Evolutionary conservation across 2,329 filamentous ascomycete species (phyloP).

Genomic region (Colletotrichum euphorbiae): DNA sequence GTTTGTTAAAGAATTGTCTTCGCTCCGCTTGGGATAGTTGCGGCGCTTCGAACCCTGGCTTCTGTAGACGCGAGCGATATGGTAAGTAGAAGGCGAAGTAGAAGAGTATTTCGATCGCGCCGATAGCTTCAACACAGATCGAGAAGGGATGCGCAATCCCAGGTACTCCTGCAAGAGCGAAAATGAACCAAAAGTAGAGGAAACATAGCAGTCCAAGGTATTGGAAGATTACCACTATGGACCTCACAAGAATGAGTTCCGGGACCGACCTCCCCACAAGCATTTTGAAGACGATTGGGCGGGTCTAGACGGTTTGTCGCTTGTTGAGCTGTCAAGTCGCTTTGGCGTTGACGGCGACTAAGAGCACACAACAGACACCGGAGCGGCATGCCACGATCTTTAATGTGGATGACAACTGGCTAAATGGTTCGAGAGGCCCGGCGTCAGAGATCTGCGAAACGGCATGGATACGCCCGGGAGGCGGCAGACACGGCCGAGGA

Average conservation of each 20-base stretch:
- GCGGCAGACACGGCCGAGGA: constrained; percentile 13
- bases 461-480: constrained; percentile 22
- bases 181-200: constrained; percentile 41
- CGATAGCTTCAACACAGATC: constrained; percentile 42
- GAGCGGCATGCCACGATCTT: constrained; percentile 14
- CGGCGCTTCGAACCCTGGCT: constrained; percentile 54
- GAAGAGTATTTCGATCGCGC: constrained; percentile 55
- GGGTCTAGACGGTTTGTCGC: background rate
- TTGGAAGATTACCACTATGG: constrained; percentile 32
- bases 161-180: constrained; percentile 40
- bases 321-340: background rate
- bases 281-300: constrained; percentile 1
- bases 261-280: constrained; percentile 34
- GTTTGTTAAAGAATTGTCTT: constrained; percentile 66
- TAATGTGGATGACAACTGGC: background rate
- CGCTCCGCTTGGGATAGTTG: constrained; percentile 60
- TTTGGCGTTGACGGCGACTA: background rate
- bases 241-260: constrained; percentile 36
- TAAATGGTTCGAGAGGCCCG: background rate
- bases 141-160: constrained; percentile 44
- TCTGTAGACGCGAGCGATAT: constrained; percentile 52
- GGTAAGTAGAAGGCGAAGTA: constrained; percentile 56
- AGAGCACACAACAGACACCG: background rate
- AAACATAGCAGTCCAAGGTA: constrained; percentile 39
- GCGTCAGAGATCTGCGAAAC: constrained; percentile 35